These are phyloP conservation scores for Ophiocordyceps camponoti-saundersi DNA, from an alignment of 2,329 filamentous ascomycete species.

Conservation along the genomic window DNA sequence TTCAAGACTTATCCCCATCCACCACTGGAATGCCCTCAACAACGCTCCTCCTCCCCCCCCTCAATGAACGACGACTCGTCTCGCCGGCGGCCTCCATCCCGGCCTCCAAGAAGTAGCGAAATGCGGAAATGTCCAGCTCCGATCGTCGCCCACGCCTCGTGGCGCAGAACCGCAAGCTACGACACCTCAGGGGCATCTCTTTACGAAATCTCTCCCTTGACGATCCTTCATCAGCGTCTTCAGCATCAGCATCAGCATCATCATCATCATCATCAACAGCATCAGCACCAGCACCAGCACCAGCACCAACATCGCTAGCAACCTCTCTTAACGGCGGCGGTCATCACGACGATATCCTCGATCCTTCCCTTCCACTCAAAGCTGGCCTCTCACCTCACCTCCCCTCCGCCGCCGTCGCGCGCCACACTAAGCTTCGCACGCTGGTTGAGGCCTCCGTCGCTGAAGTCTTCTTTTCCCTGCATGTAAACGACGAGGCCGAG, in stretches of 20 bases:
- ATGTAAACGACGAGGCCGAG: constrained; percentile 45
- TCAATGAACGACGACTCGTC: too few relatives aligned
- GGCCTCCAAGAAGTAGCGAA: too few relatives aligned
- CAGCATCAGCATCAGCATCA: too few relatives aligned
- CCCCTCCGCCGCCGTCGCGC: constrained; percentile 6
- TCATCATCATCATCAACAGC: too few relatives aligned
- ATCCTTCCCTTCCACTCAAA: too few relatives aligned
- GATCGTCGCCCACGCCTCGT: constrained; percentile 33
- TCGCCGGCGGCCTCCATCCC: too few relatives aligned
- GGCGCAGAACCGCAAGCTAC: constrained; percentile 68
- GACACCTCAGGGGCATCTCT: constrained; percentile 75
- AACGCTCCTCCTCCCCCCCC: background rate
- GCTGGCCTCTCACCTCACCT: background rate
- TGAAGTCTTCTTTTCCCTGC: constrained; percentile 81
- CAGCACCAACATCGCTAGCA: background rate
- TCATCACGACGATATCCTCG: too few relatives aligned
- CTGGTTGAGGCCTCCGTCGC: constrained; percentile 55
- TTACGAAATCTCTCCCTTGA: constrained; percentile 67
- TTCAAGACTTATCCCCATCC: too few relatives aligned
- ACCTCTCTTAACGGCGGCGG: too few relatives aligned
- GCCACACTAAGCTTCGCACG: constrained; percentile 64
- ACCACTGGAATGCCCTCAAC: too few relatives aligned
- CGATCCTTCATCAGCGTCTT: background rate
- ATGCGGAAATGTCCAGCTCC: constrained; percentile 15
- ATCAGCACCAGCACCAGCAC: background rate